Evolutionary conservation across 202 grass and related monocot genomes (phyloP), one percentile per base, ranked within the genome.

Genomic region (Dendrocalamus latiflorus): DNA sequence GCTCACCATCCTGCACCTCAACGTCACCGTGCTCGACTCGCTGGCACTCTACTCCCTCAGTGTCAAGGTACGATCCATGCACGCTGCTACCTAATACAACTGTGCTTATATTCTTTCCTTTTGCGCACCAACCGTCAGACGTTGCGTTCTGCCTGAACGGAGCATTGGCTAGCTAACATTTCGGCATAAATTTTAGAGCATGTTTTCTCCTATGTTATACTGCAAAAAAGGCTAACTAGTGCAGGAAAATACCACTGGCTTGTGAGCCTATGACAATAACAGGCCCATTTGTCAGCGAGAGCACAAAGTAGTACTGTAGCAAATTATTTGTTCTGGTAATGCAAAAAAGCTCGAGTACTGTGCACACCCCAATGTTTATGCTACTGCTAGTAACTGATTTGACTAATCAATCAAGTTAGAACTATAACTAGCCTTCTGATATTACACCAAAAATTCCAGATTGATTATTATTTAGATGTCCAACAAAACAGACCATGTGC

Each of bases 1-100:
- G 36, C 81, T 99, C 81, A 60, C 83, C 68, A 81, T 96, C 38
- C 85, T 94, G 38, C 96, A 99, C 87, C 93, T 99, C 85, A 94
- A 86, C 75, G 86, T 92, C 60, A 95, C 93, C 26, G 36, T 89
- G 49, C 54, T 83, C 38, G 78, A 71, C 76, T 66, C 77, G 13
- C 86, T 89, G 21, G 96, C 82, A 48, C 89, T 99, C 71, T 99
- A 94, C 86, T 91, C 96, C 30, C 60, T 99, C 64, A 99, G 84
- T 33, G 74, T 89, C 82, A 99, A 99, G 96, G 96, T 99, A 90
- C 39, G 24, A 41, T 57, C 38, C 33, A 11, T 7, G 24, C 41
- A 50, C 18, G 44, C 68, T 70, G 24, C 24, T 33, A 14, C 6
- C 6, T 28, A 58, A 6, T 58, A 58, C 55, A 58, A 25, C 22